Evolutionary conservation across 176 grass and related monocot species (phyloP), one percentile per base, ranked within the genome.

Genomic region (Carex pumila): DNA sequence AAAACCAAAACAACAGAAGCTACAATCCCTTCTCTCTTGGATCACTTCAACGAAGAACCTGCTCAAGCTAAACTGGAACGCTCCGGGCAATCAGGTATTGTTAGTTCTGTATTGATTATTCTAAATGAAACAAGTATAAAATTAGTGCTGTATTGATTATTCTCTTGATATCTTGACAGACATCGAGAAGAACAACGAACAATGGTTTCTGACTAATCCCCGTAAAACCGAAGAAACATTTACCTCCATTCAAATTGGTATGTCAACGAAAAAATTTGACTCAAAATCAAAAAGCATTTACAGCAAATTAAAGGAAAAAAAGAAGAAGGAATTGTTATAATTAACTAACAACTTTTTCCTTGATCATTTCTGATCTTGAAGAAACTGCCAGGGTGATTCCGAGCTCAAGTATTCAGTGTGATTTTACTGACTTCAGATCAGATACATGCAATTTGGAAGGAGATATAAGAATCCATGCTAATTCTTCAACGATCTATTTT

Each of bases 401-500:
- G 4, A 81, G 19, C 11, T 34, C 79, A 12, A 81, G 36, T 52
- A 74, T 49, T 81, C 50, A 92, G 36, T 99, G 96, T 59, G 87
- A 99, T 85, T 90, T 89, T 65, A 89, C 92, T 49, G 86, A 93
- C 87, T 57, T 79, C 83, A 90, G 96, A 61, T 67, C 71, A 11
- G 85, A 99, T 84, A 61, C 91, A 8, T 99, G 96, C 54, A 91
- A 95, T 13, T 67, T 98, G 50, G 5, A 81, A 41, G 96, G 96
- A 53, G 93, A 98, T 83, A n/a, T 98, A 81, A 90, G 93, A 34
- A 73, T 98, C 69, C 82, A 85, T 8, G 88, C 88, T 29, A 95
- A 93, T 81, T 41, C 91, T 8, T 89, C 92, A 3, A 29, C 85
- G 0, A 81, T 92, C 62, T 12, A 93, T 12, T 75, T 91, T 1